Conservation (phyloP, 345 rosid species). For the Murraya paniculata region DNA sequence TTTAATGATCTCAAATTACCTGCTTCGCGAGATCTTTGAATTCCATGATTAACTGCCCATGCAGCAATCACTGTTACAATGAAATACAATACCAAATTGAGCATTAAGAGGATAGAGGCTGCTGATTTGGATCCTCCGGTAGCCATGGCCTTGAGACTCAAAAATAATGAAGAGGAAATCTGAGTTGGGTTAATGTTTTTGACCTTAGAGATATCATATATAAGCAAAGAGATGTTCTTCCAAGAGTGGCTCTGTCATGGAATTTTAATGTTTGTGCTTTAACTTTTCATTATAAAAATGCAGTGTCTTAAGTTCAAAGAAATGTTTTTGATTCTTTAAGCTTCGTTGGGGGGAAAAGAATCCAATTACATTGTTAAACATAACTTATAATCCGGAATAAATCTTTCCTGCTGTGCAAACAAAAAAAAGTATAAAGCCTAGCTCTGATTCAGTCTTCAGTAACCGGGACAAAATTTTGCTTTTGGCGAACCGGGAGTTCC, state of each 20-base stretch:
- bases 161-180: neutral
- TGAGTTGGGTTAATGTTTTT: neutral
- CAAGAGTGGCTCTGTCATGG: neutral
- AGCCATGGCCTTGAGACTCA: slow-evolving; percentile 40
- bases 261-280: neutral
- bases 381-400: slow-evolving; percentile 15
- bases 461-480: neutral
- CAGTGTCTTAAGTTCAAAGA: slow-evolving; percentile 42
- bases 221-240: neutral
- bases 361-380: slow-evolving; percentile 6
- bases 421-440: slow-evolving; percentile 28
- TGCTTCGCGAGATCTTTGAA: slow-evolving; percentile 53
- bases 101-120: slow-evolving; percentile 55
- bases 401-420: slow-evolving; percentile 18
- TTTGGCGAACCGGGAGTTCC: neutral
- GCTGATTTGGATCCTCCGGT: slow-evolving; percentile 61
- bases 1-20: slow-evolving; percentile 33
- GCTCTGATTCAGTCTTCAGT: neutral
- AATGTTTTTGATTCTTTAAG: slow-evolving; percentile 44
- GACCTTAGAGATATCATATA: slow-evolving; percentile 1
- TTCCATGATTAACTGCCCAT: slow-evolving; percentile 79
- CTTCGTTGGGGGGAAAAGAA: slow-evolving; percentile 29
- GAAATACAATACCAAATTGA: slow-evolving; percentile 70
- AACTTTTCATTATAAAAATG: slow-evolving; percentile 5
- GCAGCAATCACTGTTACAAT: slow-evolving; percentile 56